A percentile compares a stretch with the other conserved stretches of the same genome.
Conservation (phyloP, 768 basidiomycete species). For the Mycena haematopus region DNA sequence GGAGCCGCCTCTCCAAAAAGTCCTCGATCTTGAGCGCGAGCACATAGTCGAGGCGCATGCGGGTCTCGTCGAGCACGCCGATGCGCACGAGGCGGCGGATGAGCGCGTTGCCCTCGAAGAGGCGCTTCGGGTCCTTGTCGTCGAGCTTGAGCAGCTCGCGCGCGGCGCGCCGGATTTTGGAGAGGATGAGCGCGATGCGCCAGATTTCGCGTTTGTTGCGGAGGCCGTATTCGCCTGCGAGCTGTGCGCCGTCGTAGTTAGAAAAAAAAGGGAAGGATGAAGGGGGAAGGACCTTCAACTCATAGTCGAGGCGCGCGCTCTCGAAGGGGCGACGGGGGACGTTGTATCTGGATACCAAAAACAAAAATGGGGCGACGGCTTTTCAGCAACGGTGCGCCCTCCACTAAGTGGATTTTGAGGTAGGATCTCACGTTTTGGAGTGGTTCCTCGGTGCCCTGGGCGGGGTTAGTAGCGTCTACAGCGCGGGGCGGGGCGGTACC, state of each 20-base stretch:
- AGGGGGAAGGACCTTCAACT: constrained; percentile 80
- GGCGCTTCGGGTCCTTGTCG: constrained; percentile 98
- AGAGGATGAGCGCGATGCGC: constrained; percentile 97
- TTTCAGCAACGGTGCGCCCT: constrained; percentile 65
- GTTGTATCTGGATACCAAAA: constrained; percentile 74
- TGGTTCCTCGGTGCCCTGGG: constrained; percentile 89
- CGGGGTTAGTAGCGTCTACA: constrained; percentile 40
- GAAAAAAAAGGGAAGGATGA: constrained; percentile 3
- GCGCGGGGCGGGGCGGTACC: constrained; percentile 49
- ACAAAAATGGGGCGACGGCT: constrained; percentile 49
- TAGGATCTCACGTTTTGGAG: constrained; percentile 86
- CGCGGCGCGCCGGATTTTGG: constrained; percentile 99
- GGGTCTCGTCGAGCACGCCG: constrained; percentile 98
- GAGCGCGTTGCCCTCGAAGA: constrained; percentile 98
- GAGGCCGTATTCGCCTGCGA: constrained; percentile 99
- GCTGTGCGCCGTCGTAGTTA: constrained; percentile 53
- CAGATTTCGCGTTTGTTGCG: constrained; percentile 99
- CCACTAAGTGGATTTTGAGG: constrained; percentile 74
- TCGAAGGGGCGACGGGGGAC: constrained; percentile 97
- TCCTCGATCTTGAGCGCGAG: constrained; percentile 98
- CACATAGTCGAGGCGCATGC: constrained; percentile 99
- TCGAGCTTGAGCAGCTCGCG: constrained; percentile 99
- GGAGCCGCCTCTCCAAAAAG: constrained; percentile 98
- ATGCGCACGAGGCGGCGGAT: constrained; percentile 97
- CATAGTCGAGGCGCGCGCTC: constrained; percentile 98